Conservation (phyloP, 352 stramenopile species). For the Globisporangium ultimum region DNA sequence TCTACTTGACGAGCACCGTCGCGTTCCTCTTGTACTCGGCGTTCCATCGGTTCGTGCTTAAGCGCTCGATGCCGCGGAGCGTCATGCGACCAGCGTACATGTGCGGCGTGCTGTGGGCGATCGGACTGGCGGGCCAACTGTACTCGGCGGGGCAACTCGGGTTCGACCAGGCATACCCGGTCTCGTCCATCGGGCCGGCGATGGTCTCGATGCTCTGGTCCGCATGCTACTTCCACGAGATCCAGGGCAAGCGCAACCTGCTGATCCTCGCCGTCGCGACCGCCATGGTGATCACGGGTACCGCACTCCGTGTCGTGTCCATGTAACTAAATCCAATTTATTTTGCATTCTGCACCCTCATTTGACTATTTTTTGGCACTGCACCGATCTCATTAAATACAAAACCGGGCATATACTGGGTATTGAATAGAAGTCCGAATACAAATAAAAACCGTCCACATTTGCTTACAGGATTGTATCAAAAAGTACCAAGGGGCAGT, state of each 20-base stretch:
- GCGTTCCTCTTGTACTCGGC: constrained; percentile 76
- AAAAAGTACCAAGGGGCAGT: too few species aligned
- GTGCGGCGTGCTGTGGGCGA: constrained; percentile 72
- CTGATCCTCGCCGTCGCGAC: constrained; percentile 56
- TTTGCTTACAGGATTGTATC: too few species aligned
- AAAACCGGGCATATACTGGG: too few species aligned
- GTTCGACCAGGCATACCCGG: constrained; percentile 81
- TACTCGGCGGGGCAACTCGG: constrained; percentile 70
- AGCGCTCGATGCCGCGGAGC: constrained; percentile 72
- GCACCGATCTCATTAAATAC: too few species aligned
- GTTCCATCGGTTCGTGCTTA: constrained; percentile 73
- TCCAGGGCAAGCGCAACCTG: constrained; percentile 64
- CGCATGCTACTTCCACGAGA: constrained; percentile 78
- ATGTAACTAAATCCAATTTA: constrained; percentile 2
- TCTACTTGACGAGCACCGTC: constrained; percentile 76
- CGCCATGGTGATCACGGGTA: constrained; percentile 63
- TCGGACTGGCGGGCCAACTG: constrained; percentile 65
- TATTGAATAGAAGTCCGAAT: too few species aligned
- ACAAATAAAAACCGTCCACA: too few species aligned
- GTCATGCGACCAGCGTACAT: constrained; percentile 80
- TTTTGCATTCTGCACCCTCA: too few species aligned
- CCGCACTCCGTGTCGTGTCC: constrained; percentile 59
- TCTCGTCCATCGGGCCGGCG: constrained; percentile 74
- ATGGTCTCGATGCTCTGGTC: constrained; percentile 88
- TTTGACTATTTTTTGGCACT: too few species aligned